These are phyloP conservation scores for Rhododendron henanense DNA, from an alignment of 148 eudicot species.

Conservation along the genomic window DNA sequence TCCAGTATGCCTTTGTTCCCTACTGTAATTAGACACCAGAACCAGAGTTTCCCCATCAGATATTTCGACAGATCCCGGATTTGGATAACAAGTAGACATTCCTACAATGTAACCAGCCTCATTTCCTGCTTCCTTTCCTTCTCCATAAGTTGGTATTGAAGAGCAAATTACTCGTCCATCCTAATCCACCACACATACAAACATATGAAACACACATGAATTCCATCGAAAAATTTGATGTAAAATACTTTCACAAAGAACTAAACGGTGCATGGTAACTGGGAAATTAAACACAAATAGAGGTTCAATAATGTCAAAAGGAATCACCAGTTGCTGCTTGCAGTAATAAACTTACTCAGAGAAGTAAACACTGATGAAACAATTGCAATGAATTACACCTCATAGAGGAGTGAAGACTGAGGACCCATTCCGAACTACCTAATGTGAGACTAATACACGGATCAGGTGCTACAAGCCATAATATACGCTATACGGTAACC, in stretches of 20 bases:
- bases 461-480: background rate
- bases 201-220: background rate
- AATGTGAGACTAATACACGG: background rate
- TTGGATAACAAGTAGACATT: constrained; percentile 90
- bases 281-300: background rate
- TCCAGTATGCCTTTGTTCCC: constrained; percentile 58
- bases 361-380: background rate
- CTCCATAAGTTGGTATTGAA: constrained; percentile 66
- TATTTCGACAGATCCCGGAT: constrained; percentile 60
- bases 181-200: constrained; percentile 21
- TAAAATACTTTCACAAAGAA: background rate
- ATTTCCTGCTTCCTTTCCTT: constrained; percentile 68
- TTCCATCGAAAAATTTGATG: background rate
- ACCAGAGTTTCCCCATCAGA: constrained; percentile 58
- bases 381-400: background rate
- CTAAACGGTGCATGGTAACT: background rate
- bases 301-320: background rate
- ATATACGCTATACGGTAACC: background rate
- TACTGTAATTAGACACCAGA: constrained; percentile 72
- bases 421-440: background rate
- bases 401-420: background rate
- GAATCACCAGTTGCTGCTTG: background rate
- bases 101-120: constrained; percentile 92
- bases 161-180: constrained; percentile 73
- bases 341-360: background rate